Conservation (phyloP, 202 grass and related monocot genomes). For the Sporobolus alterniflorus region DNA sequence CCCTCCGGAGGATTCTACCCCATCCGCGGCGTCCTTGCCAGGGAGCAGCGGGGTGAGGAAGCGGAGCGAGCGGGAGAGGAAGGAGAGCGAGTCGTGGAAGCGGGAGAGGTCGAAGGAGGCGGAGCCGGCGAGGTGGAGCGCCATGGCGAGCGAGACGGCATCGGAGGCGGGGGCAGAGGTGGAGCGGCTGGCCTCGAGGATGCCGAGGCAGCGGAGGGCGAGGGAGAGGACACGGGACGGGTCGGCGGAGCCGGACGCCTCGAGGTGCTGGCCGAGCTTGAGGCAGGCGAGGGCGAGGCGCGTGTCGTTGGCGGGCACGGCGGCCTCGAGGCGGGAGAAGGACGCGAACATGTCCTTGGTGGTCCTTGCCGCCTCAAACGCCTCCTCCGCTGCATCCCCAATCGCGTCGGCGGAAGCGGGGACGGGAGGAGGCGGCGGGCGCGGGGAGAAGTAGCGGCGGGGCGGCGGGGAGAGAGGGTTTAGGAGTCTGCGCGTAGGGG, state of each 20-base stretch:
- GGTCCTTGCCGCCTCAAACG: slow-evolving; percentile 71
- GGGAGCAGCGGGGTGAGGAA: slow-evolving; percentile 56
- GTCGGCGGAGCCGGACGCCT: slow-evolving; percentile 50
- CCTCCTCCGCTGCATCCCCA: slow-evolving; percentile 54
- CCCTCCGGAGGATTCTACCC: slow-evolving; percentile 8
- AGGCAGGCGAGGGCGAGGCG: slow-evolving; percentile 88
- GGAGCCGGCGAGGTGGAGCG: slow-evolving; percentile 83
- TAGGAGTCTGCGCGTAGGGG: background rate
- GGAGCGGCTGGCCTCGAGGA: slow-evolving; percentile 52
- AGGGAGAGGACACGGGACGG: slow-evolving; percentile 61
- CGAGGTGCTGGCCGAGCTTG: slow-evolving; percentile 96
- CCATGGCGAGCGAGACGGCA: slow-evolving; percentile 86
- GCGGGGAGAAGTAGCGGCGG: slow-evolving; percentile 36
- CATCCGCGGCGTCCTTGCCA: background rate
- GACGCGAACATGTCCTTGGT: slow-evolving; percentile 59
- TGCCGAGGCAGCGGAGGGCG: slow-evolving; percentile 62
- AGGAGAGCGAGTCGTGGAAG: slow-evolving; percentile 89
- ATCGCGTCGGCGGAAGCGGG: slow-evolving; percentile 14
- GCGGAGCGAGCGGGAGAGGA: slow-evolving; percentile 72
- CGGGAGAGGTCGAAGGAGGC: slow-evolving; percentile 73
- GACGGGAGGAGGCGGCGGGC: slow-evolving; percentile 9
- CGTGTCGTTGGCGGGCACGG: slow-evolving; percentile 53
- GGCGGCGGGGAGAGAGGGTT: slow-evolving; percentile 44
- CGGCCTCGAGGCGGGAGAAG: slow-evolving; percentile 63
- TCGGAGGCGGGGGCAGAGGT: slow-evolving; percentile 17